Conservation (phyloP, 2,329 filamentous ascomycete genomes). For the Apiospora pterosperma region DNA sequence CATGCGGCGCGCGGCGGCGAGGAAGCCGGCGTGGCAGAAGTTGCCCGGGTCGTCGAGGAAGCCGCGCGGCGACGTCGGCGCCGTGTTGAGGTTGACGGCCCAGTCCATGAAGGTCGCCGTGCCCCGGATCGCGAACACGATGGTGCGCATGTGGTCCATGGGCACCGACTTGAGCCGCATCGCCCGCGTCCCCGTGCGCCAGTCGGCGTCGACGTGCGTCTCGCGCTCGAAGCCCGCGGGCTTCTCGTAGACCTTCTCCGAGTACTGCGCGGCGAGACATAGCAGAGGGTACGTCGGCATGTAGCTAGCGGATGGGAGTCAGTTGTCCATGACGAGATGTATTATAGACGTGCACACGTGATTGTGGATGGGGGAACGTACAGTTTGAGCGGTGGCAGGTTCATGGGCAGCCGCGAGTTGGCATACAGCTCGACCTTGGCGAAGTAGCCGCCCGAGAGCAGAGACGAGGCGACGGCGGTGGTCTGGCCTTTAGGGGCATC, state of each 20-base stretch:
- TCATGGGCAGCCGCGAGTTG: constrained; percentile 69
- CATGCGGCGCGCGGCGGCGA: constrained; percentile 74
- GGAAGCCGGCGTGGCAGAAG: constrained; percentile 76
- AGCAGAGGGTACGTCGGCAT: constrained; percentile 74
- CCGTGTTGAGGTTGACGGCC: constrained; percentile 75
- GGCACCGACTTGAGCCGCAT: constrained; percentile 82
- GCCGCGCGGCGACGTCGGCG: constrained; percentile 59
- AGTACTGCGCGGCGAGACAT: constrained; percentile 75
- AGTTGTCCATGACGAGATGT: constrained; percentile 10
- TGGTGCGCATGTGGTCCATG: constrained; percentile 72
- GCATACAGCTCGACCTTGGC: constrained; percentile 75
- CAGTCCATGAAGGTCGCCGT: constrained; percentile 81
- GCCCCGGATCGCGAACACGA: constrained; percentile 82
- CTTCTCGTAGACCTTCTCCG: constrained; percentile 68
- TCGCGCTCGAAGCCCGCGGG: constrained; percentile 62
- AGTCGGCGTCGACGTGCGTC: constrained; percentile 68
- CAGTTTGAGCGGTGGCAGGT: constrained; percentile 66
- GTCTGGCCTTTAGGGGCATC: constrained; percentile 34
- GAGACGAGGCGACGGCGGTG: constrained; percentile 28
- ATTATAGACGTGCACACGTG: not conserved
- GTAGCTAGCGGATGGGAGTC: constrained; percentile 44
- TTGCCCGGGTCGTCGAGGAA: constrained; percentile 79
- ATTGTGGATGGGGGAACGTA: constrained; percentile 32
- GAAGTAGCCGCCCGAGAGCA: constrained; percentile 56
- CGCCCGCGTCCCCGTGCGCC: constrained; percentile 72